A percentile compares a stretch with the other conserved stretches of the same genome.
Conservation (phyloP, 495 filamentous ascomycete genomes). For the Choiromyces venosus region DNA sequence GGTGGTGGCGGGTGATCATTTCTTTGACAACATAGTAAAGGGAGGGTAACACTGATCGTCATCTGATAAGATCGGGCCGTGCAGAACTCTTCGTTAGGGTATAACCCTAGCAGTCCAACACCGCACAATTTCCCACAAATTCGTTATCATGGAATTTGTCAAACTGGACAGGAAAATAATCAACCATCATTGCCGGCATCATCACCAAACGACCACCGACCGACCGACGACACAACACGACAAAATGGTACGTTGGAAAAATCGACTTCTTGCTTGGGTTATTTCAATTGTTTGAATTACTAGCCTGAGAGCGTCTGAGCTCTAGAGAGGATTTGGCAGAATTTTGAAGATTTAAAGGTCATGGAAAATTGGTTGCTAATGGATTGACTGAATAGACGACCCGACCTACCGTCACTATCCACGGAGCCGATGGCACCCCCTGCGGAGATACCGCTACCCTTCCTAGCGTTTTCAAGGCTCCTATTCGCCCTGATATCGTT, state of each 20-base stretch:
- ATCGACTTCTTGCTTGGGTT: neutral
- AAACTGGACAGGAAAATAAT: slow-evolving; percentile 16
- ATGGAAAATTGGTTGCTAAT: neutral
- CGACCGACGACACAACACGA: slow-evolving; percentile 14
- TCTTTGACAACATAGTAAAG: neutral
- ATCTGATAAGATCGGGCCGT: slow-evolving; percentile 14
- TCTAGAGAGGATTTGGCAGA: neutral
- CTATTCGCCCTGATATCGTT: slow-evolving; percentile 98
- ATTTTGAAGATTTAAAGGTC: neutral
- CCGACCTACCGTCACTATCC: slow-evolving; percentile 90
- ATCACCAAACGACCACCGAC: slow-evolving; percentile 25
- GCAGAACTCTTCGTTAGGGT: slow-evolving; percentile 6
- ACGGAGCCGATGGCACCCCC: slow-evolving; percentile 84
- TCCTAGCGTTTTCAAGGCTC: slow-evolving; percentile 87
- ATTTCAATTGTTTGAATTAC: neutral
- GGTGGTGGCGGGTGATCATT: neutral
- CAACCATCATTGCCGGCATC: slow-evolving; percentile 12
- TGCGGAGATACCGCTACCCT: slow-evolving; percentile 80
- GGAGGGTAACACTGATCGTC: neutral
- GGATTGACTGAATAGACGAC: slow-evolving; percentile 60
- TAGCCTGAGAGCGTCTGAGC: neutral
- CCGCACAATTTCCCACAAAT: slow-evolving; percentile 15
- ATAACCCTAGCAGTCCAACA: slow-evolving; percentile 36
- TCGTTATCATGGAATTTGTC: slow-evolving; percentile 16
- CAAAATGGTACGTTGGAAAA: slow-evolving; percentile 29